These are phyloP conservation scores for Gossypium davidsonii DNA, from an alignment of 441 rosid species.

Conservation along the genomic window DNA sequence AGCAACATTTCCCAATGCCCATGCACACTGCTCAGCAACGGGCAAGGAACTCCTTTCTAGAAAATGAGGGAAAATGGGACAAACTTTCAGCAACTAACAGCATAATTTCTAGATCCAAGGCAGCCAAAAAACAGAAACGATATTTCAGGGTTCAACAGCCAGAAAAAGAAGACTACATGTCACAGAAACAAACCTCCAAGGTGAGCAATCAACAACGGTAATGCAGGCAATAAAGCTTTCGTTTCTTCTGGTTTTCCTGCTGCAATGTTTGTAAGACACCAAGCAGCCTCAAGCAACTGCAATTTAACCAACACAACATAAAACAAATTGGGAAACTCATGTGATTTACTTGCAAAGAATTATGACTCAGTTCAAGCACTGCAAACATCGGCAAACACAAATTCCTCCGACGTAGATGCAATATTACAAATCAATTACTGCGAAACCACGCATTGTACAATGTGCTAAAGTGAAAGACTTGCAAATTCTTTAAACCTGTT, in stretches of 20 bases:
- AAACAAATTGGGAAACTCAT: not conserved
- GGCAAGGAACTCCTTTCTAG: conserved; percentile 81
- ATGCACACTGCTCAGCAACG: conserved; percentile 94
- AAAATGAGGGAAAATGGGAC: conserved; percentile 19
- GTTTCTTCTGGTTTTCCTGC: conserved; percentile 93
- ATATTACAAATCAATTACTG: not conserved
- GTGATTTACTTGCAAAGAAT: not conserved
- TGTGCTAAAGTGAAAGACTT: not conserved
- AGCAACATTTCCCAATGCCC: conserved; percentile 97
- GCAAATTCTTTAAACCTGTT: conserved; percentile 52
- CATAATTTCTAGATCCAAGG: not conserved
- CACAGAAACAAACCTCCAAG: conserved; percentile 65
- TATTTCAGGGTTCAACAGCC: not conserved
- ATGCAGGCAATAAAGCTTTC: conserved; percentile 72
- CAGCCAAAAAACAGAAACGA: not conserved
- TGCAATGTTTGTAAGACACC: conserved; percentile 97
- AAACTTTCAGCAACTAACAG: conserved; percentile 1
- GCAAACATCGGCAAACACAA: not conserved
- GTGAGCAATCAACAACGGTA: conserved; percentile 88
- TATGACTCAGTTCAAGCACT: not conserved
- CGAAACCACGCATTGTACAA: not conserved
- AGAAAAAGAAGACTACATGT: not conserved
- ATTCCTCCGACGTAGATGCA: not conserved
- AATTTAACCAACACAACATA: conserved; percentile 5
- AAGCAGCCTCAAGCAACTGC: conserved; percentile 95